Conservation (phyloP, 371 early-diverging fungal species). For the Phascolomyces articulosus region DNA sequence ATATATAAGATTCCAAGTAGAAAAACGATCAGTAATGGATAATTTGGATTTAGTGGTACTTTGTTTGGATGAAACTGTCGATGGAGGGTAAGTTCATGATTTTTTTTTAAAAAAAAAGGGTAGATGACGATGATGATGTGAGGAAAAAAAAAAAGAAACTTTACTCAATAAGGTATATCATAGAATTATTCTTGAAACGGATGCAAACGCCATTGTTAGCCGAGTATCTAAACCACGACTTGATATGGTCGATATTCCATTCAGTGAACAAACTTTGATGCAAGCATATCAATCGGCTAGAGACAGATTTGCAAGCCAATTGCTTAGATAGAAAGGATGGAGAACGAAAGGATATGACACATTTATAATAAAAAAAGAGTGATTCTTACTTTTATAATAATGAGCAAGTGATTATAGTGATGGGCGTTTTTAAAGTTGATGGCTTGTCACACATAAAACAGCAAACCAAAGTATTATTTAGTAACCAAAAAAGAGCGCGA, state of each 20-base stretch:
- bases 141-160: neutral
- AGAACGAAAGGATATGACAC: neutral
- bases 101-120: neutral
- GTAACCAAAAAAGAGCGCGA: slow-evolving; percentile 6
- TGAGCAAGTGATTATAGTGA: neutral
- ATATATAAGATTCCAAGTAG: slow-evolving; percentile 73
- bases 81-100: slow-evolving; percentile 82
- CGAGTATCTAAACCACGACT: slow-evolving; percentile 90
- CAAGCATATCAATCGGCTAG: slow-evolving; percentile 91
- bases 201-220: slow-evolving; percentile 83
- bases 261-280: slow-evolving; percentile 90
- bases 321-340: slow-evolving; percentile 70
- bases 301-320: slow-evolving; percentile 82
- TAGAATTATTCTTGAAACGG: slow-evolving; percentile 88
- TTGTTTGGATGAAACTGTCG: slow-evolving; percentile 94
- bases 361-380: neutral
- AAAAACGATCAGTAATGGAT: slow-evolving; percentile 90
- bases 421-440: slow-evolving; percentile 6
- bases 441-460: slow-evolving; percentile 5
- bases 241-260: slow-evolving; percentile 79
- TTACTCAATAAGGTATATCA: slow-evolving; percentile 7
- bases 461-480: neutral
- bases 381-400: neutral
- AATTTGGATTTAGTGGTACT: slow-evolving; percentile 90
- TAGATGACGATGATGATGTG: neutral